Conservation (phyloP, 129 eudicot species). For the Flaveria ramosissima region DNA sequence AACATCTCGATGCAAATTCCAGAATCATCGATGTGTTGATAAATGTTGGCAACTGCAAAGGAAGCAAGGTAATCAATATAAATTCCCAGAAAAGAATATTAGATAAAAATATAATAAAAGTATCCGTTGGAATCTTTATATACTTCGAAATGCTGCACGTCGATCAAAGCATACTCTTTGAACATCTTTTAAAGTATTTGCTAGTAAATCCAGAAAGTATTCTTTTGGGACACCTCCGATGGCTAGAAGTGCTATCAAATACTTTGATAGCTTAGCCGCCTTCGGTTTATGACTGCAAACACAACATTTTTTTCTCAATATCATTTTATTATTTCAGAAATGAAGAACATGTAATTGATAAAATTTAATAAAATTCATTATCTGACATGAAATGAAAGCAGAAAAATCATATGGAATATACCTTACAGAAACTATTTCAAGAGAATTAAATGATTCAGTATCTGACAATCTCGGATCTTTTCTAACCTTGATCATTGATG, state of each 20-base stretch:
- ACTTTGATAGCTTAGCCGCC: slow-evolving; percentile 48
- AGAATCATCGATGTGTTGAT: slow-evolving; percentile 51
- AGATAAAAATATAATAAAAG: not conserved
- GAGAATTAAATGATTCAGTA: slow-evolving; percentile 45
- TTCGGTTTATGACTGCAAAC: slow-evolving; percentile 58
- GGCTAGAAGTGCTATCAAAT: slow-evolving; percentile 60
- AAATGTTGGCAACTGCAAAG: slow-evolving; percentile 53
- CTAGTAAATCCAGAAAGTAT: slow-evolving; percentile 50
- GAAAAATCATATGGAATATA: slow-evolving; percentile 19
- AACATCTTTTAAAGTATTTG: slow-evolving; percentile 47
- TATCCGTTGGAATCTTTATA: not conserved
- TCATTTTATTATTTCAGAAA: not conserved
- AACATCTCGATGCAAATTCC: slow-evolving; percentile 50
- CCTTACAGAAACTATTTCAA: slow-evolving; percentile 68
- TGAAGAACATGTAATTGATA: not conserved
- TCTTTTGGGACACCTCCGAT: slow-evolving; percentile 74
- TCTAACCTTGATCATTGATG: slow-evolving; percentile 72
- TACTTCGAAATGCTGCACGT: slow-evolving; percentile 75
- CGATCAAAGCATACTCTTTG: slow-evolving; percentile 36
- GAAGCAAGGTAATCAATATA: slow-evolving; percentile 15
- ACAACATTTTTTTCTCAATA: not conserved
- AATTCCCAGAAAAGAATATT: not conserved
- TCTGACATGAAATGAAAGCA: not conserved
- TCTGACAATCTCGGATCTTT: slow-evolving; percentile 39
- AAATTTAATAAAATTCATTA: not conserved